Conservation (phyloP, 2,329 filamentous ascomycete species). For the Microcyclospora tardicrescens region DNA sequence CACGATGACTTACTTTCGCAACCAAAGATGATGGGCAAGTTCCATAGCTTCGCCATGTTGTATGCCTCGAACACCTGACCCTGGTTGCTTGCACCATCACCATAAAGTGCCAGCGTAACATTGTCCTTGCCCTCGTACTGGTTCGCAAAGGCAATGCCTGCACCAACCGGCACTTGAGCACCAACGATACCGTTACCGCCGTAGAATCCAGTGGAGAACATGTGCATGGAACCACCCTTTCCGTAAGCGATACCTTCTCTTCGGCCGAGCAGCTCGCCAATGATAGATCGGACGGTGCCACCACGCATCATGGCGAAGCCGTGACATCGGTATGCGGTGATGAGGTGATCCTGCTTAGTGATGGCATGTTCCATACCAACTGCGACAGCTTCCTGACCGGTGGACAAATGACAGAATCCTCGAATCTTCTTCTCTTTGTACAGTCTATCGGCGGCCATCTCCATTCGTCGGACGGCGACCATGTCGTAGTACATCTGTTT, state of each 20-base stretch:
- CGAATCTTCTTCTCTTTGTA: constrained; percentile 99
- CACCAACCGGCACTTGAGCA: constrained; percentile 93
- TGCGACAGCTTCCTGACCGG: constrained; percentile 93
- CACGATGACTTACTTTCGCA: constrained; percentile 68
- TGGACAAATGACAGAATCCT: constrained; percentile 98
- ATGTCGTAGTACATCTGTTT: constrained; percentile 99
- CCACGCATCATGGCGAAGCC: constrained; percentile 96
- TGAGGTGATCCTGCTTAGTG: constrained; percentile 80
- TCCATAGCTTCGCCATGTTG: constrained; percentile 99
- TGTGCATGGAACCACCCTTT: constrained; percentile 99
- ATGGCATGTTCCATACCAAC: constrained; percentile 95
- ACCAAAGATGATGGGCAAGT: constrained; percentile 85
- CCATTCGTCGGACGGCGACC: constrained; percentile 92
- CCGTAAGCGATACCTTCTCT: constrained; percentile 95
- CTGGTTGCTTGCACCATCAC: constrained; percentile 97
- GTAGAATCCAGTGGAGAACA: constrained; percentile 97
- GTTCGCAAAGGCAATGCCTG: constrained; percentile 92
- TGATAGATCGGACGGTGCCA: constrained; percentile 77
- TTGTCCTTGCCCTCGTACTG: constrained; percentile 84
- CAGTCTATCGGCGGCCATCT: constrained; percentile 95
- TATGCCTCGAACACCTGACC: constrained; percentile 99
- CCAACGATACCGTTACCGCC: constrained; percentile 98
- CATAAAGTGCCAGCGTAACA: constrained; percentile 80
- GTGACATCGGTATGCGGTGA: constrained; percentile 98
- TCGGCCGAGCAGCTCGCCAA: constrained; percentile 88